Conservation (phyloP, 202 grass and related monocot species). For the Zoysia matrella region DNA sequence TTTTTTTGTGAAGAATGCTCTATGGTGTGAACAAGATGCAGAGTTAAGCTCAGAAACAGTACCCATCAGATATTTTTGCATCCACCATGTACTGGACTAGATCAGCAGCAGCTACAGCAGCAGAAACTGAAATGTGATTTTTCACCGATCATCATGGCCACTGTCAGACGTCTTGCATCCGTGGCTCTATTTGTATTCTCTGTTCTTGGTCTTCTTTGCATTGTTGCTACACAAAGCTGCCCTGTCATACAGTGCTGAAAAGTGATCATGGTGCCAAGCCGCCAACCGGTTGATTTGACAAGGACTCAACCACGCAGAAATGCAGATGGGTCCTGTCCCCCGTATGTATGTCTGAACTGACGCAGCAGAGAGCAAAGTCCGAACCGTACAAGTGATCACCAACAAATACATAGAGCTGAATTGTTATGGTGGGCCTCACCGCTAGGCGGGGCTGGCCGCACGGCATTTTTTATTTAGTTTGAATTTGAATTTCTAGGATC, state of each 20-base stretch:
- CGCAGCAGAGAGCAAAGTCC: background rate
- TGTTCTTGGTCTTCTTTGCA: too few relatives aligned
- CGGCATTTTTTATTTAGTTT: too few relatives aligned
- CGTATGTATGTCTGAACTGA: constrained; percentile 10
- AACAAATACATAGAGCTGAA: background rate
- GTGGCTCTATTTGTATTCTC: background rate
- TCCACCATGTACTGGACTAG: background rate
- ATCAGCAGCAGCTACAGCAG: background rate
- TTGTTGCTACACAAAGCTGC: background rate
- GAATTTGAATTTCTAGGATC: too few relatives aligned
- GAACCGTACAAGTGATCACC: background rate
- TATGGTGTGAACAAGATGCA: background rate
- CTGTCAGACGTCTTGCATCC: background rate
- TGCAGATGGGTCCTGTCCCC: background rate
- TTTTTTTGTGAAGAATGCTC: background rate
- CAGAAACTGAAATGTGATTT: background rate
- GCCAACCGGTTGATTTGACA: background rate
- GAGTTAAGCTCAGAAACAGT: background rate
- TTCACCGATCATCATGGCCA: too few relatives aligned
- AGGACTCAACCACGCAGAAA: background rate
- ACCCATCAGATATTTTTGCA: background rate
- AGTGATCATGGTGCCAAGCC: background rate
- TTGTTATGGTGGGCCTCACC: too few relatives aligned
- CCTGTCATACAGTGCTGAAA: background rate
- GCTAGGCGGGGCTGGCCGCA: too few relatives aligned